A percentile compares a stretch with the other conserved stretches of the same genome.
These are phyloP conservation scores for Begonia loranthoides DNA, from an alignment of 306 rosid genomes.

Conservation along the genomic window DNA sequence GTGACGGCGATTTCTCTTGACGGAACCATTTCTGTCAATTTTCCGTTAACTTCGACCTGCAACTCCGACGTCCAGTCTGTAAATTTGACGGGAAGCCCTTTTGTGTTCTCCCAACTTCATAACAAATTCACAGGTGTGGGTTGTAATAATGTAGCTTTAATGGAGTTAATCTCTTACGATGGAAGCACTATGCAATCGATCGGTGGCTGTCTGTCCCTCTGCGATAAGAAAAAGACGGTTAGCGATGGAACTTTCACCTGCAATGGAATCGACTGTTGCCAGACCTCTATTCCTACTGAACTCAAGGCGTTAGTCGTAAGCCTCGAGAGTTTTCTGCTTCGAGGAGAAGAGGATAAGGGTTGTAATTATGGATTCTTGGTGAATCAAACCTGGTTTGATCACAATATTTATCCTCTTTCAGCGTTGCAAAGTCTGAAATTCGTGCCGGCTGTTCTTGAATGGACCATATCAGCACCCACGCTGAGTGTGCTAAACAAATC, in stretches of 20 bases:
- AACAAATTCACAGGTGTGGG: neutral
- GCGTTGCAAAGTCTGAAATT: neutral
- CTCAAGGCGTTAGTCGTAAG: neutral
- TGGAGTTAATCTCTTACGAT: neutral
- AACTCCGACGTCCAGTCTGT: neutral
- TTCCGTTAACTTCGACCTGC: neutral
- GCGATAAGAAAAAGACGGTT: neutral
- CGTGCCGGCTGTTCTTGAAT: conserved; percentile 15
- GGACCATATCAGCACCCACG: conserved; percentile 3
- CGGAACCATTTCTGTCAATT: neutral
- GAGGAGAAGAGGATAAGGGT: neutral
- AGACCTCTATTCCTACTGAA: neutral
- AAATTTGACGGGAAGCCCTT: neutral
- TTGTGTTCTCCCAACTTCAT: neutral
- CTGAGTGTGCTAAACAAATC: neutral
- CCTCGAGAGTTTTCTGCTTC: neutral
- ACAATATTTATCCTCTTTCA: neutral
- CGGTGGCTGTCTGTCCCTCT: neutral
- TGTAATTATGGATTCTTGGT: conserved; percentile 11
- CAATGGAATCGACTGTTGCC: conserved; percentile 5
- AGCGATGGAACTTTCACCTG: neutral
- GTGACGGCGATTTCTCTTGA: neutral
- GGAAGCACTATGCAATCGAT: neutral
- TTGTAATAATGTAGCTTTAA: neutral
- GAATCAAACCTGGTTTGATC: neutral